Evolutionary conservation across 805 yeast genomes (phyloP).

Genomic region (Candida xiaguanensis): DNA sequence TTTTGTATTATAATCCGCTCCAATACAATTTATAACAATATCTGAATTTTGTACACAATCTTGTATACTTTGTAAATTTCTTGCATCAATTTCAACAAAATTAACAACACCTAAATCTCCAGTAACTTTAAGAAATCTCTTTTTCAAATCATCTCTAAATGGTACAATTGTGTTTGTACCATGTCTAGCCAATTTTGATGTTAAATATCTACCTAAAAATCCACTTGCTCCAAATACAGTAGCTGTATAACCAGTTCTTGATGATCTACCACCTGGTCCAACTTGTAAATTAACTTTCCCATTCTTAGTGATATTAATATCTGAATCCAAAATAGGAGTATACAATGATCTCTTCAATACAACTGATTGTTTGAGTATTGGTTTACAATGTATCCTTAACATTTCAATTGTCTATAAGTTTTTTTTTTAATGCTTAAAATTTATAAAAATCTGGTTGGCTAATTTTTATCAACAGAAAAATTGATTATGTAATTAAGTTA

Average conservation of each 20-base stretch:
- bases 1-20: slow-evolving; percentile 72
- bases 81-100: slow-evolving; percentile 75
- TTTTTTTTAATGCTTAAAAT: slow-evolving; percentile 2
- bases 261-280: slow-evolving; percentile 80
- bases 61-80: slow-evolving; percentile 73
- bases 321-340: slow-evolving; percentile 46
- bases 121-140: slow-evolving; percentile 72
- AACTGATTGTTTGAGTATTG: slow-evolving; percentile 11
- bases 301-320: slow-evolving; percentile 64
- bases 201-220: slow-evolving; percentile 68
- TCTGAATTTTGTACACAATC: slow-evolving; percentile 78
- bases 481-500: no score
- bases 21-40: slow-evolving; percentile 76
- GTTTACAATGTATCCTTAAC: slow-evolving; percentile 23
- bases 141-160: slow-evolving; percentile 75
- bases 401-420: slow-evolving; percentile 10
- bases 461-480: neutral
- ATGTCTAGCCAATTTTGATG: slow-evolving; percentile 72
- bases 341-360: slow-evolving; percentile 28
- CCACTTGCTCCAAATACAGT: slow-evolving; percentile 86
- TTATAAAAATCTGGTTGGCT: slow-evolving; percentile 5
- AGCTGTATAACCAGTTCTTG: slow-evolving; percentile 84
- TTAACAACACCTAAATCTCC: slow-evolving; percentile 89
- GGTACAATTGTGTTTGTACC: slow-evolving; percentile 78
- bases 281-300: slow-evolving; percentile 72